Evolutionary conservation across 2,329 filamentous ascomycete genomes (phyloP).

Genomic region (Madurella fahalii): DNA sequence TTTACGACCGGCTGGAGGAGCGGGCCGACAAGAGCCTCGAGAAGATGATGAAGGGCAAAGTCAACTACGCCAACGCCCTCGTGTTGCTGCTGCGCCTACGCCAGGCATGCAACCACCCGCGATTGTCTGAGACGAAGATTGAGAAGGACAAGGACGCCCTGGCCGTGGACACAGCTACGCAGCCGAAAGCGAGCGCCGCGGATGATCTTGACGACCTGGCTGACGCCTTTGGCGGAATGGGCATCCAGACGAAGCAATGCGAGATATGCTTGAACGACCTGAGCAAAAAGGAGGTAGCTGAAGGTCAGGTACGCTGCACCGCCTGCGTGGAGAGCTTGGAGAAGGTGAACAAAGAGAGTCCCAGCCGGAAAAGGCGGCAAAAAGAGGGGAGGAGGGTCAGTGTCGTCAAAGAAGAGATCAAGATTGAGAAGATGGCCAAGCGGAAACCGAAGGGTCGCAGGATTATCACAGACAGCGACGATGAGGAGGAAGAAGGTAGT

Average conservation of each 20-base stretch:
- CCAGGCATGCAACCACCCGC: slow-evolving; percentile 92
- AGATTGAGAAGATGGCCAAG: slow-evolving; percentile 29
- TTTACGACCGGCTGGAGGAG: slow-evolving; percentile 79
- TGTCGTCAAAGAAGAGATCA: slow-evolving; percentile 32
- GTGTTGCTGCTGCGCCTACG: slow-evolving; percentile 85
- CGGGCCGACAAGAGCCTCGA: slow-evolving; percentile 84
- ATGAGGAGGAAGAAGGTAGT: slow-evolving; percentile 63
- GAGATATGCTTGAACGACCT: slow-evolving; percentile 76
- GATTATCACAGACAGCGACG: slow-evolving; percentile 63
- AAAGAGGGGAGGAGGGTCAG: slow-evolving; percentile 36
- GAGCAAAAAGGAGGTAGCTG: slow-evolving; percentile 48
- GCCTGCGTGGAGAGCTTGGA: slow-evolving; percentile 74
- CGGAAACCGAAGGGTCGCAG: slow-evolving; percentile 47
- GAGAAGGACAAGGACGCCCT: slow-evolving; percentile 84
- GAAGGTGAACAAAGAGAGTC: slow-evolving; percentile 51
- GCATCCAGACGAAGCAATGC: slow-evolving; percentile 71
- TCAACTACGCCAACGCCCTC: slow-evolving; percentile 91
- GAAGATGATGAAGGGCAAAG: slow-evolving; percentile 76
- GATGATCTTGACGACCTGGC: slow-evolving; percentile 77
- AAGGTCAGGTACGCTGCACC: slow-evolving; percentile 49
- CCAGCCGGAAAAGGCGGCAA: slow-evolving; percentile 35
- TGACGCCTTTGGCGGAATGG: slow-evolving; percentile 80
- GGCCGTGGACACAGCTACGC: slow-evolving; percentile 54
- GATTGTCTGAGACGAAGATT: slow-evolving; percentile 79
- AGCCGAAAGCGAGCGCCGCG: slow-evolving; percentile 49